phyloP scores from a whole-genome alignment of 345 rosid species.

The Acer yangbiense region DNA sequence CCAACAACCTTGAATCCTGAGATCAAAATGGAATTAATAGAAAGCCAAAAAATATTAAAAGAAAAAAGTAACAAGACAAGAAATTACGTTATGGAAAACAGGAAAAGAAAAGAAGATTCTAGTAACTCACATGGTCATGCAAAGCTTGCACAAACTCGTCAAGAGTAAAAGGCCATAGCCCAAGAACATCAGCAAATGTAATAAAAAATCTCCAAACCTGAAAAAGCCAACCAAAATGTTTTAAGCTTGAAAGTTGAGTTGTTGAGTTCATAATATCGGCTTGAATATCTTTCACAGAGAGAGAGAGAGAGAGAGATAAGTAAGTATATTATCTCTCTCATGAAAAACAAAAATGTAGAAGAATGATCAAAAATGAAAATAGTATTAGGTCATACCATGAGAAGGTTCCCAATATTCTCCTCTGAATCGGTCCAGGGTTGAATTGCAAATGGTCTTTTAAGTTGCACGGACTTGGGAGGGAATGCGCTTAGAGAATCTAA shows the following conservation, averaged over 20 bases:
- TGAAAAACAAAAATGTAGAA: constrained; percentile 14
- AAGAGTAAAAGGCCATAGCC: constrained; percentile 97
- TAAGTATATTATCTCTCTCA: not conserved
- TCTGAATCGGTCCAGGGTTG: constrained; percentile 91
- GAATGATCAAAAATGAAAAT: not conserved
- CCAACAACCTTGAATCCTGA: constrained; percentile 96
- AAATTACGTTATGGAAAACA: constrained; percentile 8
- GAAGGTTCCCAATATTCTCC: constrained; percentile 83
- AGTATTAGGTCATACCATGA: constrained; percentile 68
- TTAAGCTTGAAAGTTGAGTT: constrained; percentile 20
- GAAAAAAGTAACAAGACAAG: constrained; percentile 13
- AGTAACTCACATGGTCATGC: constrained; percentile 83
- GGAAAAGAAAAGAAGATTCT: constrained; percentile 3
- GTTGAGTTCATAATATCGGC: constrained; percentile 14
- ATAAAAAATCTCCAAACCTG: constrained; percentile 97
- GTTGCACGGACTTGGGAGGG: constrained; percentile 68
- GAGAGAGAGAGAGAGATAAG: not conserved
- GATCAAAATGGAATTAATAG: constrained; percentile 24
- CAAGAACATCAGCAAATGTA: constrained; percentile 90
- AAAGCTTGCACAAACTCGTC: constrained; percentile 97
- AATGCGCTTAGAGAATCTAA: constrained; percentile 72
- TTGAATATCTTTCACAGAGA: not conserved
- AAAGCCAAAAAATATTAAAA: constrained; percentile 8
- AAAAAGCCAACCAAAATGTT: constrained; percentile 28
- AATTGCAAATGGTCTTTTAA: constrained; percentile 74